Evolutionary conservation across 192 early-diverging fungal genomes (phyloP), one percentile per base, ranked within the genome.

Genomic region (Rhizoclosmatium sp.): DNA sequence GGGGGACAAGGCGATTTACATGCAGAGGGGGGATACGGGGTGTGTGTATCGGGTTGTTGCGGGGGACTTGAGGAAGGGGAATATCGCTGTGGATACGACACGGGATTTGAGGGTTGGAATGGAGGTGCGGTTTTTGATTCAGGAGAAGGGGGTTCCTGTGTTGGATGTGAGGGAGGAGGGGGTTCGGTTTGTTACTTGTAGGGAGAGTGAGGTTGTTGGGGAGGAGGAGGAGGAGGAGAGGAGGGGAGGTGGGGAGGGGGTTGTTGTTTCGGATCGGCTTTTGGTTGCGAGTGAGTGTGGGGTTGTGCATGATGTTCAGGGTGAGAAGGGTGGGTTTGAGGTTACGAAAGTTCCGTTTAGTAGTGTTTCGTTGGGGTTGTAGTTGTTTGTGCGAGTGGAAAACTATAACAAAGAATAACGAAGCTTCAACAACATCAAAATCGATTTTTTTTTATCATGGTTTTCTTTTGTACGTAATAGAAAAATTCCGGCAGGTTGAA

Each of bases 21-120:
- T 68, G 4, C 31, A 68, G 44, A 14, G 46, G 10, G 46, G 46
- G 39, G 39, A 49, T 56, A 31, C 39, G 2, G 9, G 7, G n/a
- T 23, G 31, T 19, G 75, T 76, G 64, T 67, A 76, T 48, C 10
- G 41, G 39, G 66, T 76, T 58, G 64, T 76, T 46, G 75, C 75
- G 19, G 75, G 75, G 39, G 75, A 76, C 47, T 56, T 76, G 47
- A 4, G 47, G 7, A 76, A 76, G 47, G 75, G 75, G 21, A 76
- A 76, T 56, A 65, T 76, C 41, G 75, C 75, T 3, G 64, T 76
- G 5, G 75, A 76, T 14, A 65, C 64, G 19, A 21, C 47, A 0
- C 12, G 9, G n/a, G 75, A 76, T 42, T 47, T 76, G 23, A 10
- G 51, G 9, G 62, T 56, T 51, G 75, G 75, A 19, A 76, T 76